Evolutionary conservation across 768 basidiomycete species (phyloP).

Genomic region (Coprinellus micaceus): DNA sequence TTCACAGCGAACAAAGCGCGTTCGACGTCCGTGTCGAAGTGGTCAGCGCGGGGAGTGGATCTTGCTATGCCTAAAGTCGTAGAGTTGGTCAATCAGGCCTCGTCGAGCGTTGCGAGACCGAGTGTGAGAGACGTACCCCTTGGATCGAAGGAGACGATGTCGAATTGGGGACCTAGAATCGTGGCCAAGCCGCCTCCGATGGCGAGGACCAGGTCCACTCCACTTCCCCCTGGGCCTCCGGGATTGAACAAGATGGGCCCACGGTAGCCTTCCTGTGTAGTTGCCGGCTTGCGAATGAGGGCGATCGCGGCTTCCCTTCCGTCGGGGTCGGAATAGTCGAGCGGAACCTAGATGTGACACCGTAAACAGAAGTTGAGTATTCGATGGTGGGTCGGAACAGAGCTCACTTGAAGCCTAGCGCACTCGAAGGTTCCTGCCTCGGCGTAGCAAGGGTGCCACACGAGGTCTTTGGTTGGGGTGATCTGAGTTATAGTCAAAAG

Average conservation of each 20-base stretch:
- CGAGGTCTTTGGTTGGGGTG: too few species aligned
- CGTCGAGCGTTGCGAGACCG: neutral
- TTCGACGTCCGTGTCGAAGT: slow-evolving; percentile 34
- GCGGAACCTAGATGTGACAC: slow-evolving; percentile 45
- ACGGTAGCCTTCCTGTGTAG: slow-evolving; percentile 29
- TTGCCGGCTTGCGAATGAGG: slow-evolving; percentile 36
- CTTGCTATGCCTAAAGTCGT: slow-evolving; percentile 28
- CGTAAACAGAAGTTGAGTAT: too few species aligned
- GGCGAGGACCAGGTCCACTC: slow-evolving; percentile 27
- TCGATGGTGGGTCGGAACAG: too few species aligned
- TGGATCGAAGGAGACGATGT: slow-evolving; percentile 46
- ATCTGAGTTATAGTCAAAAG: too few species aligned
- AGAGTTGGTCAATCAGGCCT: too few species aligned
- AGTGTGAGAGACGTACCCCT: slow-evolving; percentile 27
- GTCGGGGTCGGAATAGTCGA: slow-evolving; percentile 39
- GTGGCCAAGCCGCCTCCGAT: slow-evolving; percentile 22
- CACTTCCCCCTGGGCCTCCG: slow-evolving; percentile 47
- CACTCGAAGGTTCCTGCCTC: too few species aligned
- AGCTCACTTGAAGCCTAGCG: too few species aligned
- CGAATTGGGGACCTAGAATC: slow-evolving; percentile 41
- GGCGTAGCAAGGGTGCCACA: too few species aligned
- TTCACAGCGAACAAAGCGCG: slow-evolving; percentile 22
- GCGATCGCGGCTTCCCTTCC: slow-evolving; percentile 38
- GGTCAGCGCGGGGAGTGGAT: slow-evolving; percentile 32
- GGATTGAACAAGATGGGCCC: slow-evolving; percentile 46